Conservation (phyloP, 139 green algal genomes). For the Chlorella vulgaris region DNA sequence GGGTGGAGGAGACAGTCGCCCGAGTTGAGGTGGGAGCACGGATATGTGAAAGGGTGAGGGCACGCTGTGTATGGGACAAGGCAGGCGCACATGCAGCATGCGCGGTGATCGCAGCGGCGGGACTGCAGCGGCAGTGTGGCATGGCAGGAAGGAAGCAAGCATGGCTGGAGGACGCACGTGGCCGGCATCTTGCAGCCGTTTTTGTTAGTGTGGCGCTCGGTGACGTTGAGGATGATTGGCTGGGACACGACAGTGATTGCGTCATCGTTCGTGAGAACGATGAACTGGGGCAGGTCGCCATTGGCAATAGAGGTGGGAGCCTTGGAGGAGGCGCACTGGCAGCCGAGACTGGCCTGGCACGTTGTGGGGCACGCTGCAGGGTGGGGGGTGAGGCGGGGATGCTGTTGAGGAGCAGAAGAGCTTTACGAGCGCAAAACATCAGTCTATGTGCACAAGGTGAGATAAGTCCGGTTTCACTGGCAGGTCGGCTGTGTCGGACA, state of each 20-base stretch:
- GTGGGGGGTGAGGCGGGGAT: too few relatives aligned
- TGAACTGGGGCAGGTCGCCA: constrained; percentile 23
- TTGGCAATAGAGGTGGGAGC: not conserved
- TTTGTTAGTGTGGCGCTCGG: constrained; percentile 29
- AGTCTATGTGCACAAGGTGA: too few relatives aligned
- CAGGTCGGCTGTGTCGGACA: too few relatives aligned
- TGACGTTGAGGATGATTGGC: constrained; percentile 32
- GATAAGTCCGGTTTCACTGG: too few relatives aligned
- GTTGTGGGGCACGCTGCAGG: constrained; percentile 19
- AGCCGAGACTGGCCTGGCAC: constrained; percentile 25
- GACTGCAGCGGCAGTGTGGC: not conserved
- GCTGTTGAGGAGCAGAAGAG: too few relatives aligned
- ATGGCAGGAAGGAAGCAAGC: not conserved
- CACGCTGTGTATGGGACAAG: too few relatives aligned
- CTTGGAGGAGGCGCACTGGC: constrained; percentile 15
- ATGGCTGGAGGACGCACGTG: not conserved
- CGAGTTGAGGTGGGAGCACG: too few relatives aligned
- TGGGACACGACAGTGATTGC: constrained; percentile 29
- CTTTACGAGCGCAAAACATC: too few relatives aligned
- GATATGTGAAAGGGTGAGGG: too few relatives aligned
- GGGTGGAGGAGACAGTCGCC: too few relatives aligned
- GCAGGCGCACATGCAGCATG: too few relatives aligned
- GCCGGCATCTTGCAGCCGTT: constrained; percentile 44
- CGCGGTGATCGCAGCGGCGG: too few relatives aligned
- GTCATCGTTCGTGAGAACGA: constrained; percentile 40